Evolutionary conservation across 495 filamentous ascomycete genomes (phyloP).

Genomic region (Cercophora samala): DNA sequence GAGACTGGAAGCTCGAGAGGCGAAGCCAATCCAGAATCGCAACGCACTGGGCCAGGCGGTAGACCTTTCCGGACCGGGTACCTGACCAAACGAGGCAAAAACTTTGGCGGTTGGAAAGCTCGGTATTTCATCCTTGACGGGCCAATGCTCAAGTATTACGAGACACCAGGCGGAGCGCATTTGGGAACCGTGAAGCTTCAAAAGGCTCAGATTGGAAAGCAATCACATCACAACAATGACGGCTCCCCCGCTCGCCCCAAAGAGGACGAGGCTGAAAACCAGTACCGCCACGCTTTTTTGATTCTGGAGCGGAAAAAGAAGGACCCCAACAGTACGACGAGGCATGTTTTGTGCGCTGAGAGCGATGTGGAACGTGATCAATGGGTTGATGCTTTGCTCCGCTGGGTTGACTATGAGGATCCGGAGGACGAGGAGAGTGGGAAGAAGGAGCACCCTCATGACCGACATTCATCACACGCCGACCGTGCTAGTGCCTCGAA

Average conservation of each 20-base stretch:
- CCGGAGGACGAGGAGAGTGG: conserved; percentile 50
- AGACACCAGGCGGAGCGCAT: conserved; percentile 80
- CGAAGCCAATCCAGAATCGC: conserved; percentile 37
- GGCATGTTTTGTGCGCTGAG: conserved; percentile 93
- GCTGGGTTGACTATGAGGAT: conserved; percentile 78
- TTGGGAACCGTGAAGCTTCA: conserved; percentile 89
- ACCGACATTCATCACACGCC: conserved; percentile 31
- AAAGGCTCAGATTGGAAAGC: conserved; percentile 91
- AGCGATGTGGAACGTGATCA: conserved; percentile 88
- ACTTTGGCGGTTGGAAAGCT: conserved; percentile 99
- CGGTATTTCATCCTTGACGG: conserved; percentile 91
- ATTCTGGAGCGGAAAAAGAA: conserved; percentile 95
- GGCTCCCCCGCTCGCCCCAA: conserved; percentile 59
- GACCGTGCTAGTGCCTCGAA: conserved; percentile 41
- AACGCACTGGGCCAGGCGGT: conserved; percentile 55
- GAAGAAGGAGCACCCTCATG: conserved; percentile 34
- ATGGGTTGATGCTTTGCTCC: conserved; percentile 87
- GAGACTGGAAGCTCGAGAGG: conserved; percentile 53
- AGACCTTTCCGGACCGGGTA: conserved; percentile 82
- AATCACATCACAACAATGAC: conserved; percentile 60
- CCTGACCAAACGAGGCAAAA: conserved; percentile 93
- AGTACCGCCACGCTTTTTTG: conserved; percentile 94
- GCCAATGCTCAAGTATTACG: conserved; percentile 85
- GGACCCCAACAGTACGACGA: conserved; percentile 83
- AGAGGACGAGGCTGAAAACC: conserved; percentile 77